Base-by-base conservation (phyloP, 1,284 basidiomycete species). In the Pisolithus thermaeus region DNA sequence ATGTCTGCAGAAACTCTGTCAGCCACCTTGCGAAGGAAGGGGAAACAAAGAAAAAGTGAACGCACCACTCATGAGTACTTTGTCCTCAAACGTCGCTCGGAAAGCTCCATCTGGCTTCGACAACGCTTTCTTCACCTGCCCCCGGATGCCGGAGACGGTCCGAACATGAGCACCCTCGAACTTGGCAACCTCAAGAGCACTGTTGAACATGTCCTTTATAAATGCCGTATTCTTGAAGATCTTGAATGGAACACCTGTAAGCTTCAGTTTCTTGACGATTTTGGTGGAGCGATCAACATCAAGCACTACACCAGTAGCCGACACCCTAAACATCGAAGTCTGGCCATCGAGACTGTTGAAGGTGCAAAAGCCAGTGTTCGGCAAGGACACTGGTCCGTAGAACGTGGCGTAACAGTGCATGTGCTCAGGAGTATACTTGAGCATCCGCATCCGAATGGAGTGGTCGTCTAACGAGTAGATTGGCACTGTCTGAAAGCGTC, bases 201-300 rank as follows among this genome's bases (percentile, higher is more conserved):
- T 86, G 54, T 74, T 87, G 74, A 99, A 99, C 96, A 99, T 99
- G 65, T 97, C 93, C 74, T 90, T 94, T 61, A 99, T 78, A 67
- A 99, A 99, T 0, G 94, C 97, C 14, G 97, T 99, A 71, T 99
- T 99, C 75, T 98, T 99, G 80, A 90, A 99, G 53, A 99, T 90
- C 78, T 98, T 98, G 73, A 87, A 91, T 25, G 97, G 96, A 27
- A 84, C 79, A 43, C 97, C 96, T 0, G 94, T 99, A 52, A 99
- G 73, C 74, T 99, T 99, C 61, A 99, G 73, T 74, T 99, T 99
- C 78, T 99, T 99, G 58, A 99, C 94, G 57, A 99, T 98, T 74
- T 90, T 91, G 52, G 87, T 85, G 18, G 90, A 88, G 42, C 87
- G 83, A 67, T 98, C 94, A 53, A 97, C 83, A 67, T 97, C 93